Evolutionary conservation across 257 asterid genomes (phyloP).

Genomic region (Primulina tabacum): DNA sequence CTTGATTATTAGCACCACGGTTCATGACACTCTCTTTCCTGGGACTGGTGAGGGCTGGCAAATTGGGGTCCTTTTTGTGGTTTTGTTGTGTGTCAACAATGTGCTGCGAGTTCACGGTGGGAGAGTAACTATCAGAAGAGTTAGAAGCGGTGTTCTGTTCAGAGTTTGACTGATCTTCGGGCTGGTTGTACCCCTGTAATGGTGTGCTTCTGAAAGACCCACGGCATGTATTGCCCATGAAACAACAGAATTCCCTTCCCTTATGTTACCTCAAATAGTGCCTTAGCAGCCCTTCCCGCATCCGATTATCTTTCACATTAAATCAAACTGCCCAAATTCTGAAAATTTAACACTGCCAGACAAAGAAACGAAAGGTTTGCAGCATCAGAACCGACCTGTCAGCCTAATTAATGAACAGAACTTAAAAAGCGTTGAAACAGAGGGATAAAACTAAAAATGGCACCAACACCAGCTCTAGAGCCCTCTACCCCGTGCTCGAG

Average conservation of each 20-base stretch:
- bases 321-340: constrained; percentile 20
- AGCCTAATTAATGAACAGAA: background rate
- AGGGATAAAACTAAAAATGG: background rate
- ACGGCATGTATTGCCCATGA: constrained; percentile 99
- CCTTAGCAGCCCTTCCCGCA: constrained; percentile 23
- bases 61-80: constrained; percentile 31
- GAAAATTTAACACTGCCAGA: constrained; percentile 17
- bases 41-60: constrained; percentile 38
- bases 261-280: constrained; percentile 25
- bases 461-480: constrained; percentile 19
- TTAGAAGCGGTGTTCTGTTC: constrained; percentile 37
- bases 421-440: constrained; percentile 5
- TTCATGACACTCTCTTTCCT: constrained; percentile 56
- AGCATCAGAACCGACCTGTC: constrained; percentile 16
- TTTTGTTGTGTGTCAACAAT: constrained; percentile 27
- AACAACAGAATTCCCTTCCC: constrained; percentile 43
- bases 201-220: constrained; percentile 73
- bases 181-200: constrained; percentile 54
- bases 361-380: background rate
- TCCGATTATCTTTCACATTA: constrained; percentile 29
- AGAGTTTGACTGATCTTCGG: constrained; percentile 50
- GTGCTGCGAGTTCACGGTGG: constrained; percentile 38
- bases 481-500: background rate
- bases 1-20: constrained; percentile 51
- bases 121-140: constrained; percentile 42